Percentiles rank a stretch among this genome's conserved stretches.
Conservation (phyloP, 2,329 filamentous ascomycete genomes). For the Alternaria sp. region DNA sequence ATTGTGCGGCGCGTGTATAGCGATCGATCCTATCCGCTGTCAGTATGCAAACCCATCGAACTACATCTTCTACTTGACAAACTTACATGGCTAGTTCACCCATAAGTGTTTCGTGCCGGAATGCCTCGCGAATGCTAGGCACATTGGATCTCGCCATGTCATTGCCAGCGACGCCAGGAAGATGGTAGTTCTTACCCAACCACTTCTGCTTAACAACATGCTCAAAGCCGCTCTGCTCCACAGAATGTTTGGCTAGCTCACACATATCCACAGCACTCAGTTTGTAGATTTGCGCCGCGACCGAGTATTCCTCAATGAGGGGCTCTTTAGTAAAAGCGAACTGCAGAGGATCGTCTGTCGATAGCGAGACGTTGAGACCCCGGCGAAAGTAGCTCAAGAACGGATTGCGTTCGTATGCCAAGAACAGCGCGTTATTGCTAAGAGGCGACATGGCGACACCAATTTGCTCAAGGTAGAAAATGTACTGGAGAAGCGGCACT, state of each 20-base stretch:
- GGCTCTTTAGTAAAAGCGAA: conserved; percentile 99
- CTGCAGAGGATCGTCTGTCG: conserved; percentile 94
- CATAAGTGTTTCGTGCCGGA: conserved; percentile 83
- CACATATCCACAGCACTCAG: conserved; percentile 98
- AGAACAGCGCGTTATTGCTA: conserved; percentile 95
- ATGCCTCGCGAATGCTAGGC: conserved; percentile 89
- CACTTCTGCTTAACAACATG: conserved; percentile 87
- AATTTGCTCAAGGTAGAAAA: conserved; percentile 98
- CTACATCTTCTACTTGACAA: background rate
- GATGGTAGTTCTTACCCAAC: conserved; percentile 80
- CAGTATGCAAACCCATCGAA: conserved; percentile 1
- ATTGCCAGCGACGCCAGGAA: conserved; percentile 84
- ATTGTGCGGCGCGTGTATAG: conserved; percentile 52
- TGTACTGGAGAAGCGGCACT: conserved; percentile 91
- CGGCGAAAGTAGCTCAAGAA: conserved; percentile 96
- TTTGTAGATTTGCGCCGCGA: conserved; percentile 98
- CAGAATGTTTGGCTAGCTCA: conserved; percentile 94
- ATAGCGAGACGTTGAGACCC: conserved; percentile 93
- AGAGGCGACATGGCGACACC: conserved; percentile 99
- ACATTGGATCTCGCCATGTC: conserved; percentile 96
- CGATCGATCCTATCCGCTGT: conserved; percentile 46
- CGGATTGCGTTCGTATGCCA: conserved; percentile 96
- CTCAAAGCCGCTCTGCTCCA: conserved; percentile 94
- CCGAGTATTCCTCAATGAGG: conserved; percentile 96
- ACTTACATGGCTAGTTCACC: conserved; percentile 86